Evolutionary conservation across 2,329 filamentous ascomycete species (phyloP), one percentile per base, ranked within the genome.

Genomic region (Paramyrothecium roridum): DNA sequence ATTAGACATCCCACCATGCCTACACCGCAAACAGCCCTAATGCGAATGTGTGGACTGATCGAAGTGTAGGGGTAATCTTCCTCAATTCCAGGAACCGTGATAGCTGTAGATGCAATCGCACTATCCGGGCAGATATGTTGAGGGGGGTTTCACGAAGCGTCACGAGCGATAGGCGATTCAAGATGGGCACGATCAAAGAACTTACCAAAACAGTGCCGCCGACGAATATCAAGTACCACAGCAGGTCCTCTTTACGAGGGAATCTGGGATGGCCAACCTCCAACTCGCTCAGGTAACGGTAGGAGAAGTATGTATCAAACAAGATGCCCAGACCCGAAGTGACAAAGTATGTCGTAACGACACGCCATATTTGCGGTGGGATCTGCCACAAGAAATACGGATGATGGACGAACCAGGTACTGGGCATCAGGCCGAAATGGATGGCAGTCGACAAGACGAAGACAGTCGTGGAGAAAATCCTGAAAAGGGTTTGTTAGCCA

Each of bases 1-100:
- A 85, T 82, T 78, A 80, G 84, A 79, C 78, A 83, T 88, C 85
- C 87, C 88, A 90, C 87, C 87, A 86, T 87, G 77, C 86, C 86
- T 78, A 80, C 83, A 86, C 80, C 82, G 79, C 84, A 75, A 77
- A 79, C 82, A 78, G 68, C 78, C 84, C 81, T 77, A 70, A 75
- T 86, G 85, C 85, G 86, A 88, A 89, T 86, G 80, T 85, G 76
- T 80, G 81, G 77, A 75, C 76, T 75, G 71, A 64, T 67, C 65
- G 70, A 80, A 79, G 79, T 81, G 82, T 79, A 84, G 82, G 86
- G 87, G 85, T 83, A 78, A 84, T 91, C 87, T 91, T 81, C 88
- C 88, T 91, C 88, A 79, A 75, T 86, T 89, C 78, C 87, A 91
- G 88, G 88, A 91, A 91, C 87, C 88, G 87, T 79, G 81, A 87